Percentiles rank a stretch among this genome's conserved stretches.
Conservation (phyloP, 495 filamentous ascomycete genomes). For the Hypoxylon fuscum region DNA sequence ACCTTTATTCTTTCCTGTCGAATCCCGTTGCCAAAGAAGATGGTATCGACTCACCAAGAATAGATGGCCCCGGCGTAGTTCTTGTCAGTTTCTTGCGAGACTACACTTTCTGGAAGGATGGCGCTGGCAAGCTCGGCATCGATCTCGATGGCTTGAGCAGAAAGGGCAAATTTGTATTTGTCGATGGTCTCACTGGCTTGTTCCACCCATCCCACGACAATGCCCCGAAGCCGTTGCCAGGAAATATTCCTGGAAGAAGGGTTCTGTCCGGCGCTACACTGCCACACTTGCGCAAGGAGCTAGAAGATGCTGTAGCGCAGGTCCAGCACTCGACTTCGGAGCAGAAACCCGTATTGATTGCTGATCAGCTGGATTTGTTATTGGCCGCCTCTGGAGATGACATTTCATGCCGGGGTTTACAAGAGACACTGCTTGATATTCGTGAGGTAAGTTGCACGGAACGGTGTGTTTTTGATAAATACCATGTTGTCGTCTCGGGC, state of each 20-base stretch:
- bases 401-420: conserved; percentile 38
- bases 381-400: conserved; percentile 55
- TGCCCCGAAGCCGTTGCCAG: conserved; percentile 6
- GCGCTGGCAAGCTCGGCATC: conserved; percentile 70
- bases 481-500: neutral
- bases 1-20: conserved; percentile 61
- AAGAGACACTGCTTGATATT: conserved; percentile 58
- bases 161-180: conserved; percentile 69
- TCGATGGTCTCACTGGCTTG: conserved; percentile 75
- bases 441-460: conserved; percentile 58
- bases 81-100: conserved; percentile 84
- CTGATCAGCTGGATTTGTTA: conserved; percentile 66
- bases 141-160: conserved; percentile 70
- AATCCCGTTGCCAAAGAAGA: conserved; percentile 7
- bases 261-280: conserved; percentile 24
- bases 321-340: conserved; percentile 24
- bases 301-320: conserved; percentile 35
- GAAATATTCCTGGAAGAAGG: conserved; percentile 10
- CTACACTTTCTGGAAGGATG: conserved; percentile 76
- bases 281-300: conserved; percentile 26
- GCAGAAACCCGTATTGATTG: conserved; percentile 52
- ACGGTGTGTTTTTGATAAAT: neutral
- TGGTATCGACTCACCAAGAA: conserved; percentile 1
- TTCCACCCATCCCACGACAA: conserved; percentile 25
- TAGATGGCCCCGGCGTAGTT: conserved; percentile 61